A percentile compares a stretch with the other conserved stretches of the same genome.
Evolutionary conservation across 768 basidiomycete species (phyloP).

Genomic region (Suillus variegatus): DNA sequence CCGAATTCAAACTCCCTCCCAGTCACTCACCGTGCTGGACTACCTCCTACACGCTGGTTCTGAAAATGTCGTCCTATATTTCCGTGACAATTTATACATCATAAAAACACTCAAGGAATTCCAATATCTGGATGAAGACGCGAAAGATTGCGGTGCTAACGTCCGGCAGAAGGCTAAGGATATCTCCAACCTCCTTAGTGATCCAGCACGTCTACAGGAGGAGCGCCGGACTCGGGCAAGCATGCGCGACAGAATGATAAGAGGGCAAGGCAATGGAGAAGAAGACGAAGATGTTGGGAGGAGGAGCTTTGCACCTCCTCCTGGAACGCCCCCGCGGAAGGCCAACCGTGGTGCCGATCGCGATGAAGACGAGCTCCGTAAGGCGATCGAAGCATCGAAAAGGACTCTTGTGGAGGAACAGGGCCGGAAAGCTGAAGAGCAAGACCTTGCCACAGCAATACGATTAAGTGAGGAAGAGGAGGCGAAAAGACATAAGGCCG

Average conservation of each 20-base stretch:
- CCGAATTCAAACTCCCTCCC: slow-evolving; percentile 1
- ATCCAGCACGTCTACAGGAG: slow-evolving; percentile 81
- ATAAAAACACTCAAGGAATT: slow-evolving; percentile 99
- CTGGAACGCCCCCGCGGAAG: slow-evolving; percentile 19
- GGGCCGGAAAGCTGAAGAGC: slow-evolving; percentile 63
- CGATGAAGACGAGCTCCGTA: slow-evolving; percentile 82
- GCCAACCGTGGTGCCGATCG: slow-evolving; percentile 31
- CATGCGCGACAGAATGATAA: slow-evolving; percentile 95
- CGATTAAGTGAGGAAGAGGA: slow-evolving; percentile 92
- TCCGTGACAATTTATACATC: slow-evolving; percentile 95
- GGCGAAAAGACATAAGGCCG: slow-evolving; percentile 63
- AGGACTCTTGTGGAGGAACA: slow-evolving; percentile 70
- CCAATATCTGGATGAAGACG: slow-evolving; percentile 92
- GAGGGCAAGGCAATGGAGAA: slow-evolving; percentile 50
- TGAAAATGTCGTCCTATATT: slow-evolving; percentile 98
- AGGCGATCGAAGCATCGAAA: slow-evolving; percentile 92
- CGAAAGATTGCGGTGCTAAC: slow-evolving; percentile 98
- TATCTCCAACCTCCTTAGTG: slow-evolving; percentile 90
- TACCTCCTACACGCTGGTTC: slow-evolving; percentile 96
- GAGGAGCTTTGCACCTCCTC: slow-evolving; percentile 7
- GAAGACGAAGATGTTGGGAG: slow-evolving; percentile 30
- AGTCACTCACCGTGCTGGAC: slow-evolving; percentile 93
- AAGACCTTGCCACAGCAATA: slow-evolving; percentile 83
- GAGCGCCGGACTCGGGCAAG: slow-evolving; percentile 81
- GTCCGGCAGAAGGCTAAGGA: slow-evolving; percentile 97